Evolutionary conservation across 495 filamentous ascomycete species (phyloP).

Genomic region (Aspergillus leporis): DNA sequence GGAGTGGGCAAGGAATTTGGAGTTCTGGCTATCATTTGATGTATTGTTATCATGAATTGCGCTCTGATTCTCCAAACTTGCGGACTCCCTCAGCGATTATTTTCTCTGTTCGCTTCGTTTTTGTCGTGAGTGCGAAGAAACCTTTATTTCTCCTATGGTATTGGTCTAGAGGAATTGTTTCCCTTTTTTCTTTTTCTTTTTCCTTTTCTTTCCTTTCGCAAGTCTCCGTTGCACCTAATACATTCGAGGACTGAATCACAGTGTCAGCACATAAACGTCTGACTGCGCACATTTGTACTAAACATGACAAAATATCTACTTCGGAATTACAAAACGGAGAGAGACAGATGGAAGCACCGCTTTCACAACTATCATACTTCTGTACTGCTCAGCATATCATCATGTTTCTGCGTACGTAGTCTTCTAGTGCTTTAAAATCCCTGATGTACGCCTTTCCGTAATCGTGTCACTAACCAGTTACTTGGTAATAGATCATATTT

Average conservation of each 20-base stretch:
- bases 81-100: neutral
- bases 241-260: neutral
- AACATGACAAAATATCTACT: neutral
- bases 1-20: conserved; percentile 35
- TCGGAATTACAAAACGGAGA: neutral
- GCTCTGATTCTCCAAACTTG: conserved; percentile 1
- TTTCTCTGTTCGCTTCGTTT: neutral
- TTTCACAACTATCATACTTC: neutral
- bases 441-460: neutral
- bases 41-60: conserved; percentile 6
- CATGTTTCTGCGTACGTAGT: neutral
- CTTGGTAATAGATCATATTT: too few species aligned
- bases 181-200: neutral
- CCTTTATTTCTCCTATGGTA: conserved; percentile 11
- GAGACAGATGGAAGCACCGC: neutral
- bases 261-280: neutral
- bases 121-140: neutral
- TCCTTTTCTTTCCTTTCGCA: conserved; percentile 6
- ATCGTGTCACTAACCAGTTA: too few species aligned
- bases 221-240: conserved; percentile 8
- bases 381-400: neutral
- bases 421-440: neutral
- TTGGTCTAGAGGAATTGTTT: conserved; percentile 6
- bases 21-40: conserved; percentile 22
- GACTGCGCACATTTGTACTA: neutral